Evolutionary conservation across 257 asterid species (phyloP), one percentile per base, ranked within the genome.

Genomic region (Salvia miltiorrhiza): DNA sequence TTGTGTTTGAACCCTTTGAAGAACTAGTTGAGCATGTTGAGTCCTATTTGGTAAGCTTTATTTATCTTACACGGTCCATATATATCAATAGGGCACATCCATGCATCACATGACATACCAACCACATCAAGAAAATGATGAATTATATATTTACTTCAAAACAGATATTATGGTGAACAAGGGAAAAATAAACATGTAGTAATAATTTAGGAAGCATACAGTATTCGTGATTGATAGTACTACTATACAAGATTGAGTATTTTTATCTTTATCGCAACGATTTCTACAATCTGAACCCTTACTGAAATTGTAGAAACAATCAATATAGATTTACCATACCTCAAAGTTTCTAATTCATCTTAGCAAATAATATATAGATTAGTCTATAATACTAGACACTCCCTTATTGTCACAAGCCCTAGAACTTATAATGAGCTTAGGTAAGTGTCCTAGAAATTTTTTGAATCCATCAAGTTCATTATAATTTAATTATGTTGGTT

Each of bases 21-120:
- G 30, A n/a, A 43, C 45, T 76, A 69, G 72, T 70, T 76, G 73
- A 76, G 77, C 81, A 81, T 81, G 85, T 69, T 66, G 75, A 69
- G 17, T 81, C 77, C 69, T 66, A 70, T 62, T 56, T 62, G 73
- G 84, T 33, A 81, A 65, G 70, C 43, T 40, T 63, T 67, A 63
- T 75, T 19, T 55, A 71, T 75, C 33, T 49, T 56, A 45, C 37
- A 68, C 60, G 73, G n/a, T 28, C 63, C 69, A 70, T 57, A 44
- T 41, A 58, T 48, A 62, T 76, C 70, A 19, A 55, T 45, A 77
- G 58, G 58, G 73, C 70, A 76, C 24, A 60, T 62, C 71, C 70
- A 61, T 80, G 71, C 81, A 69, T 77, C 78, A 69, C 80, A 80
- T 70, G 84, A 56, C 62, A 41, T 62, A 12, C 20, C 65, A 50